These are phyloP conservation scores for Salix udensis DNA, from an alignment of 345 rosid species.

Conservation along the genomic window DNA sequence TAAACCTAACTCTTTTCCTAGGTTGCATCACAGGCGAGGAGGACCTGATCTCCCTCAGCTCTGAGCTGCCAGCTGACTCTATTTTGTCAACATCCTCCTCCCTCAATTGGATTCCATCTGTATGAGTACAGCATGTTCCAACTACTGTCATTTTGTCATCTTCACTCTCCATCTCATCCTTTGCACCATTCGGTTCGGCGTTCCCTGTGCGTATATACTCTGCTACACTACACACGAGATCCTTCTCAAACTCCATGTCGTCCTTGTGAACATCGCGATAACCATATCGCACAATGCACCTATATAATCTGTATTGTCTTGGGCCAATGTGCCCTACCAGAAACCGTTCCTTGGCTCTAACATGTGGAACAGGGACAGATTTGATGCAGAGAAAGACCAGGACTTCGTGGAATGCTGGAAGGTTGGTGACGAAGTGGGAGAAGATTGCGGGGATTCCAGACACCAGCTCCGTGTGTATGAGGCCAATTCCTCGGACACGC, in stretches of 20 bases:
- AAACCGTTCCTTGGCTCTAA: constrained; percentile 79
- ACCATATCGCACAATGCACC: constrained; percentile 91
- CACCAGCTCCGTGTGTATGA: constrained; percentile 87
- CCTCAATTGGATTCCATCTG: constrained; percentile 52
- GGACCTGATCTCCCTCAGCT: constrained; percentile 51
- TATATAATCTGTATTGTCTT: constrained; percentile 64
- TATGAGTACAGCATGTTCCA: constrained; percentile 63
- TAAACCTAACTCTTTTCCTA: constrained; percentile 66
- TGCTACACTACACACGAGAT: constrained; percentile 81
- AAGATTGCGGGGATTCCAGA: constrained; percentile 93
- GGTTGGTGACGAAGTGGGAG: constrained; percentile 96
- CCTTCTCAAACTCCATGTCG: constrained; percentile 82
- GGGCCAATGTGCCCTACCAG: constrained; percentile 82
- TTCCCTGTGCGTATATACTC: constrained; percentile 68
- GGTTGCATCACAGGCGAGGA: constrained; percentile 46
- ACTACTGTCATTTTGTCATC: constrained; percentile 76
- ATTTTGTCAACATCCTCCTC: constrained; percentile 32
- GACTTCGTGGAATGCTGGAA: constrained; percentile 96
- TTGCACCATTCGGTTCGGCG: constrained; percentile 8
- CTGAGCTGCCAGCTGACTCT: constrained; percentile 56
- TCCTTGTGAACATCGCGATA: constrained; percentile 89
- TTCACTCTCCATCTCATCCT: constrained; percentile 31
- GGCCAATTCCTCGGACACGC: constrained; percentile 85
- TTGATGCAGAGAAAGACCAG: constrained; percentile 88
- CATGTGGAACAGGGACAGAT: constrained; percentile 95